Base-by-base conservation (phyloP, 1,139 yeast genomes). In the Blastobotrys persicus region DNA sequence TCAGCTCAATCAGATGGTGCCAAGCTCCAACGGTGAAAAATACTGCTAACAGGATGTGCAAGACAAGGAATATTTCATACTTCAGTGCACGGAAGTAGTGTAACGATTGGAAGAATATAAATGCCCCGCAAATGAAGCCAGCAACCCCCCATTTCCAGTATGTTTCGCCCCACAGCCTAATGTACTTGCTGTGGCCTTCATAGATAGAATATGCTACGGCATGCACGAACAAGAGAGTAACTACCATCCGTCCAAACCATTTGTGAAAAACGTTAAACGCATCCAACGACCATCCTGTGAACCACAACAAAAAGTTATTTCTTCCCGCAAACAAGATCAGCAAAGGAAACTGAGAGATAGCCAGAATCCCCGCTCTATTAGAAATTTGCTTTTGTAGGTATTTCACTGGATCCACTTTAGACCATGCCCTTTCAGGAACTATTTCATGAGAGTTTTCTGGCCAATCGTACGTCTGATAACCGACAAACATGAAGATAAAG, bases 231-330 rank as follows among this genome's bases (percentile, higher is more conserved):
- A 76, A 65, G 58, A 81, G 82, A 0, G 69, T 44, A 44, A 79
- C 68, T 1, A 74, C 61, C 2, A 76, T 60, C 49, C 86, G 66
- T 0, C 85, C 78, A 1, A 78, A 59, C 85, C 85, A 81, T 51
- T 80, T 68, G 62, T 83, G 88, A 56, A 75, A 76, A 26, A 79
- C 68, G 43, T 80, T 78, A 57, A 78, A 81, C 1, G 82, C 74
- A 14, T 83, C 74, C 57, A 77, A 79, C 33, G 81, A 76, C 79
- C 85, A 75, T 18, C 85, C 79, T 0, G 88, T 81, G 4, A 79
- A 44, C 68, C 74, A 70, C 52, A 78, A 75, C 34, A 83, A 62
- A 46, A 82, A 65, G 61, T 83, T 83, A 64, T 76, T 81, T 57
- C 89, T 70, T 3, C 87, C 85, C 0, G 82, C 85, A 67, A 82